phyloP scores from a whole-genome alignment of 2,329 filamentous ascomycete genomes.

The Penicillium digitatum region DNA sequence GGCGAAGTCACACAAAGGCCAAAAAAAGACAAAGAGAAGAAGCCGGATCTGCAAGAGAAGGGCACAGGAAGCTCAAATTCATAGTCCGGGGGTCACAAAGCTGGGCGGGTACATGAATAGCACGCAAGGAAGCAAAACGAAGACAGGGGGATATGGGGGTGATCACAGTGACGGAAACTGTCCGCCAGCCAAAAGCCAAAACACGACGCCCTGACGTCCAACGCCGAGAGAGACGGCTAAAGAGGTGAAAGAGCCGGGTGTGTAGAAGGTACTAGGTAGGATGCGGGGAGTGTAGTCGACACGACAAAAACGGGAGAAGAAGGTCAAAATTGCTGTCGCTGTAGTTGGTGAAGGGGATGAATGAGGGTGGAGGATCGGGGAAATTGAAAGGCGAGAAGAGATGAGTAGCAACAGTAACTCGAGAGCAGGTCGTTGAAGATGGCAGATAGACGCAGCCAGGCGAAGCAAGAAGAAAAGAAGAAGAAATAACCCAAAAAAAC shows the following conservation, averaged over 20 bases:
- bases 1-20: neutral
- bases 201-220: slow-evolving; percentile 39
- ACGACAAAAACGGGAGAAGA: slow-evolving; percentile 12
- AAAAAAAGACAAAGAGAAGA: slow-evolving; percentile 3
- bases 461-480: slow-evolving; percentile 15
- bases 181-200: slow-evolving; percentile 30
- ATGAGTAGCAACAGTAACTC: slow-evolving; percentile 1
- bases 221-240: slow-evolving; percentile 37
- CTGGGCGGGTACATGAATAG: slow-evolving; percentile 1
- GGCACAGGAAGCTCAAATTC: slow-evolving; percentile 18
- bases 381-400: slow-evolving; percentile 1
- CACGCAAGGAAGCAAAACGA: slow-evolving; percentile 7
- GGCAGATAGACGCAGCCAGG: slow-evolving; percentile 13
- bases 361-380: slow-evolving; percentile 1
- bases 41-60: slow-evolving; percentile 9
- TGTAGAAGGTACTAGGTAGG: slow-evolving; percentile 12
- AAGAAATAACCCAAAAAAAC: neutral
- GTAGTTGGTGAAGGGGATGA: slow-evolving; percentile 18
- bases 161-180: slow-evolving; percentile 14
- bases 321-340: slow-evolving; percentile 15
- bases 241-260: slow-evolving; percentile 26
- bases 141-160: slow-evolving; percentile 30
- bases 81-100: slow-evolving; percentile 11
- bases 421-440: slow-evolving; percentile 6
- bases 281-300: neutral